Evolutionary conservation across 352 stramenopile genomes (phyloP), one percentile per base, ranked within the genome.

Genomic region (Pythium diclinum): DNA sequence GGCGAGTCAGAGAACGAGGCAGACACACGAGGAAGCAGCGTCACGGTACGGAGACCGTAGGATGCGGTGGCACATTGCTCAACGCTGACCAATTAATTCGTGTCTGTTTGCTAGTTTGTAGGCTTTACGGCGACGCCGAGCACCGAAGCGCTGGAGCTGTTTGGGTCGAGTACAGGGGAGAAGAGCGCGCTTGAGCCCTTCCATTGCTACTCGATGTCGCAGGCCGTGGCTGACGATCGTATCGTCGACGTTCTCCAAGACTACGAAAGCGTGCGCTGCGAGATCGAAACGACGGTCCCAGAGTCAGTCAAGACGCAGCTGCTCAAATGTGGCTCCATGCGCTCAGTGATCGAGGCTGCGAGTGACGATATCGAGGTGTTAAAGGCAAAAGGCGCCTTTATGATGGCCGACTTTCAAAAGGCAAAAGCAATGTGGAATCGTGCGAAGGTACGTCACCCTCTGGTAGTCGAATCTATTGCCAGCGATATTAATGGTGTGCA

Each of bases 101-200:
- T 51, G 30, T 14, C 1, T n/a, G 10, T 25, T 5, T 42, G 1
- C 16, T 58, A 94, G 86, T 94, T 93, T 57, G 75, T 94, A 32
- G 86, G 86, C 3, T 90, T 94, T 60, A 92, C 86, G 2, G 84
- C 86, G 23, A 94, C 86, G 2, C 86, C 86, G 33, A 92, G 89
- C 53, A 23, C 53, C 0, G 75, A 88, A 42, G 80, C 86, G 14
- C 69, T 94, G 4, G 62, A 84, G 40, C 67, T 94, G n/a, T 94
- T 94, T 66, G 84, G 86, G 6, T 74, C 75, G 19, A 30, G 25
- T 48, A 54, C 42, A 2, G 44, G 51, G 2, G 10, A 9, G 6
- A 51, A 74, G 19, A 59, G 38, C 0, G 61, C 72, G 13, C 64
- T 74, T 1, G 51, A 42, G 19, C 79, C 86, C 7, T 93, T 94